phyloP scores from a whole-genome alignment of 331 rosid genomes.

The Malus hybrid region DNA sequence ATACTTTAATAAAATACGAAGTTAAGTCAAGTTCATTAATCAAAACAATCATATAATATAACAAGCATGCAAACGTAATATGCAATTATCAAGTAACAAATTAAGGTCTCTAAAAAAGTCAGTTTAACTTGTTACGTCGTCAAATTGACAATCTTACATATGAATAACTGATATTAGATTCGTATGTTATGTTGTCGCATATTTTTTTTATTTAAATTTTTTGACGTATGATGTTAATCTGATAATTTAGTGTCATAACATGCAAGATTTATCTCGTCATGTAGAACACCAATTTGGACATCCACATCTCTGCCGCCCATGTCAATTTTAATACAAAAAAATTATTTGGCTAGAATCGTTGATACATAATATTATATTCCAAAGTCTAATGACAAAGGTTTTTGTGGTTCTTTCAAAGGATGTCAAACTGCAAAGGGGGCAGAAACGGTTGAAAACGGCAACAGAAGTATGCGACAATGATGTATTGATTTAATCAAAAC shows the following conservation, averaged over 20 bases:
- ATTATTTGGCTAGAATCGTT: background rate
- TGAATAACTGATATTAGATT: no score
- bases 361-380: background rate
- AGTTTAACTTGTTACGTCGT: no score
- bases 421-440: background rate
- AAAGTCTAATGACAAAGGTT: background rate
- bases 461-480: background rate
- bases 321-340: background rate
- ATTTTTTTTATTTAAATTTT: background rate
- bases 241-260: background rate
- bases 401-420: background rate
- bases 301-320: background rate
- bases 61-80: background rate
- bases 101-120: no score
- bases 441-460: background rate
- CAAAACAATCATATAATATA: background rate
- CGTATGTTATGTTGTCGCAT: background rate
- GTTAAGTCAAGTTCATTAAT: background rate
- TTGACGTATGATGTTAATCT: background rate
- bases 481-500: background rate
- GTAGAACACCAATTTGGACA: background rate
- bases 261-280: background rate
- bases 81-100: no score
- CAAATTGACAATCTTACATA: background rate
- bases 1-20: background rate